Evolutionary conservation across 2,329 filamentous ascomycete species (phyloP), one percentile per base, ranked within the genome.

Genomic region (Beauveria medogensis): DNA sequence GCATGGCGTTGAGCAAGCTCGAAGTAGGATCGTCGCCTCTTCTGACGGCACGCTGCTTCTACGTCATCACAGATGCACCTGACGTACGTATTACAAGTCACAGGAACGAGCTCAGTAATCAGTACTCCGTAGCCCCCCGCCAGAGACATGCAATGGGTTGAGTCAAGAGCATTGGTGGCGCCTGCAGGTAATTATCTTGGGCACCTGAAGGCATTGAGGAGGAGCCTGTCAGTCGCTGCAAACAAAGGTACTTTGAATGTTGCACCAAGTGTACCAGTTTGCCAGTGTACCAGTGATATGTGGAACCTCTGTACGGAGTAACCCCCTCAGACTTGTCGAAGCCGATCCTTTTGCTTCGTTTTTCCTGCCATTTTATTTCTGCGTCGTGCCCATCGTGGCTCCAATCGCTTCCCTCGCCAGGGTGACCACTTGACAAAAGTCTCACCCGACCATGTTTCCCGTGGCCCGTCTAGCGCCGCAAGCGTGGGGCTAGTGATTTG

Each of bases 11-110:
- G 9, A 46, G 43, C 43, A 46, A 14, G 43, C 43, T 22, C 18
- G 43, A 59, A 59, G 56, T 47, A 51, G 56, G 56, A 59, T 53
- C 56, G 48, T 52, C 56, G 48, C 48, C 26, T 12, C 20, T 26
- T 37, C n/a, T 14, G 26, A 22, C 10, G 37, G 37, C 12, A 14
- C 8, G 16, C 46, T n/a, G 44, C n/a, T 22, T 6, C 26, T 8
- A 37, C 24, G 30, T 7, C 12, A 9, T 12, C 8, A 10, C 55
- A 48, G 24, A 20, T 40, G 22, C 20, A 34, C 26, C 16, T 1
- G 14, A 28, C n/a, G 46, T 48, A 28, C 22, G 22, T 2, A 24
- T 24, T 24, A 24, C 30, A 34, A 34, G 30, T 8, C 24, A n/a
- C 22, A 28, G 40, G 16, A 20, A 47, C 6, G 41, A 30, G 24